A percentile compares a stretch with the other conserved stretches of the same genome.
phyloP scores from a whole-genome alignment of 148 eudicot genomes.

The Persicaria tinctoria region DNA sequence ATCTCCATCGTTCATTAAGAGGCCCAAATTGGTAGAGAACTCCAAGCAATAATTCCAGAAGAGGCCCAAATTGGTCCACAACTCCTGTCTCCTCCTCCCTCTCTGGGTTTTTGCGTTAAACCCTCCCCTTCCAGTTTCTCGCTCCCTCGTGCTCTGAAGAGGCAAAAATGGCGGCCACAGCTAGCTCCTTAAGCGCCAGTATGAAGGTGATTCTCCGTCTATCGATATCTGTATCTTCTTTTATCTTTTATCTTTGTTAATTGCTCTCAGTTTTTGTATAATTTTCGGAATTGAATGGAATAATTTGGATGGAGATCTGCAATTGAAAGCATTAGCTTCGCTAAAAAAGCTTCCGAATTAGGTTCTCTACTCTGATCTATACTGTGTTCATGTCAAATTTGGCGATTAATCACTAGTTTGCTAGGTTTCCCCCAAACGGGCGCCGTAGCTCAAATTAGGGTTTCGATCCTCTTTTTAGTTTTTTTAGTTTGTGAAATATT shows the following conservation, averaged over 20 bases:
- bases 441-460: slow-evolving; percentile 9
- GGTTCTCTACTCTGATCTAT: background rate
- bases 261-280: background rate
- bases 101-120: slow-evolving; percentile 10
- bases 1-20: too few species aligned
- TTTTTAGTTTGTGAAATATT: background rate
- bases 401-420: slow-evolving; percentile 4
- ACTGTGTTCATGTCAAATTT: background rate
- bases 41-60: too few species aligned
- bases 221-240: background rate
- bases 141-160: slow-evolving; percentile 12
- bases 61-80: too few species aligned
- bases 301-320: background rate
- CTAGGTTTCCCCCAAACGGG: background rate
- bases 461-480: background rate
- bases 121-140: background rate
- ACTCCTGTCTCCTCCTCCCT: background rate
- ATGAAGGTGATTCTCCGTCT: slow-evolving; percentile 33
- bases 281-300: background rate
- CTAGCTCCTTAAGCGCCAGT: slow-evolving; percentile 46
- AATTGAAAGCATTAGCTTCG: slow-evolving; percentile 1
- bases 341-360: background rate
- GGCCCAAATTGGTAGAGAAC: too few species aligned
- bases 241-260: background rate
- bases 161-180: slow-evolving; percentile 31